These are phyloP conservation scores for Asterella californica DNA, from an alignment of 225 moss, liverwort and hornwort genomes.

Conservation along the genomic window DNA sequence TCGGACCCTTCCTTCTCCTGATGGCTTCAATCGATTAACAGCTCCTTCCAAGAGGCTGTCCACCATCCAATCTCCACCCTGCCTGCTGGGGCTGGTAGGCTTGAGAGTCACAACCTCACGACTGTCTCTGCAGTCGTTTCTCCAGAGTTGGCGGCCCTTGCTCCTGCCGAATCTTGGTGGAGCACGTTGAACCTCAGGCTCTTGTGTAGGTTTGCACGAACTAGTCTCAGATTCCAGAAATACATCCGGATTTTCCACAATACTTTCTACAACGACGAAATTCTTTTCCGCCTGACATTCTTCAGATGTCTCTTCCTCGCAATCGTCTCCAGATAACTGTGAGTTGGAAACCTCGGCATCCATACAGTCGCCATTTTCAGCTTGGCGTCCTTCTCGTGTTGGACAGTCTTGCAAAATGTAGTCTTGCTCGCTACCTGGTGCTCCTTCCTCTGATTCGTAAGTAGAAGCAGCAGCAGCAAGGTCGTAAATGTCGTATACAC, in stretches of 20 bases:
- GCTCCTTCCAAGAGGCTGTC: constrained; percentile 69
- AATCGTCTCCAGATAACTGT: neutral
- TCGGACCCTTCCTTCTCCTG: constrained; percentile 58
- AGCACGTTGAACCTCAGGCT: constrained; percentile 22
- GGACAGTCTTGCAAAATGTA: neutral
- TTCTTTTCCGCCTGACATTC: neutral
- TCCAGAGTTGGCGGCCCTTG: constrained; percentile 43
- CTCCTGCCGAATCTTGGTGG: constrained; percentile 24
- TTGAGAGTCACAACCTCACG: constrained; percentile 50
- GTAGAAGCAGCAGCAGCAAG: constrained; percentile 2
- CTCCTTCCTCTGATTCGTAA: constrained; percentile 6
- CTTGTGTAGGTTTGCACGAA: neutral
- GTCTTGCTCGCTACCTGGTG: neutral
- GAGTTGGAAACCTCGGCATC: neutral
- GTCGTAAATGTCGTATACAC: constrained; percentile 17
- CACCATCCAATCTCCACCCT: constrained; percentile 81
- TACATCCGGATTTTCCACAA: neutral
- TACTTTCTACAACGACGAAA: neutral
- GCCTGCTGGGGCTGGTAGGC: constrained; percentile 48
- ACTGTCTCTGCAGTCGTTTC: constrained; percentile 39
- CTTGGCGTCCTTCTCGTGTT: neutral
- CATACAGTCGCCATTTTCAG: neutral
- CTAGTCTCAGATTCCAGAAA: neutral
- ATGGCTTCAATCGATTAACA: constrained; percentile 51
- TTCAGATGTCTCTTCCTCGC: neutral